Conservation (phyloP, 2,329 filamentous ascomycete species). For the Paracoccidioides brasiliensis region DNA sequence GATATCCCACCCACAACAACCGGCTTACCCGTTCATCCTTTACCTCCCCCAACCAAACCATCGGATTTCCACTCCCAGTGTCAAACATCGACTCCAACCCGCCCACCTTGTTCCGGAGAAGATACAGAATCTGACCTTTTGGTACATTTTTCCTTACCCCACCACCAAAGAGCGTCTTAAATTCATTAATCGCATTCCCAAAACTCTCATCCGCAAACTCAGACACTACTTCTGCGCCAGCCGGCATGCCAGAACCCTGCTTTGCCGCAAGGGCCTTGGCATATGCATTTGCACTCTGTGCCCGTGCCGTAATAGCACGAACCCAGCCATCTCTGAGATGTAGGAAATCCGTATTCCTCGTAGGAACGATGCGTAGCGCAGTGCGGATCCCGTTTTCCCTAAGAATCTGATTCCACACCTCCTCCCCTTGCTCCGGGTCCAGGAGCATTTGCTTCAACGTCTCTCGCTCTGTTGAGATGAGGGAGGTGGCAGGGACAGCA, state of each 20-base stretch:
- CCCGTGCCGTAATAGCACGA: constrained; percentile 63
- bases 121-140: constrained; percentile 63
- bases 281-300: constrained; percentile 43
- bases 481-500: constrained; percentile 57
- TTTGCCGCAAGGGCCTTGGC: constrained; percentile 28
- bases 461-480: constrained; percentile 72
- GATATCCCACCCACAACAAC: constrained; percentile 78
- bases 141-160: constrained; percentile 54
- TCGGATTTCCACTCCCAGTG: constrained; percentile 32
- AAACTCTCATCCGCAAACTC: constrained; percentile 63
- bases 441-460: constrained; percentile 55
- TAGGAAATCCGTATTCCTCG: constrained; percentile 86
- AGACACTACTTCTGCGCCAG: constrained; percentile 15
- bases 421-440: constrained; percentile 54
- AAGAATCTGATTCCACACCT: constrained; percentile 62
- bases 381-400: constrained; percentile 56
- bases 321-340: constrained; percentile 89
- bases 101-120: constrained; percentile 55
- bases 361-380: constrained; percentile 71
- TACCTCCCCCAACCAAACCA: constrained; percentile 55
- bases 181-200: constrained; percentile 58
- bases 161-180: constrained; percentile 70
- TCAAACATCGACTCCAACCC: constrained; percentile 54
- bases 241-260: constrained; percentile 34
- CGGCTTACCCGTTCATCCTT: constrained; percentile 67